These are phyloP conservation scores for Saccharum officinarum DNA, from an alignment of 176 grass and related monocot genomes.

Conservation along the genomic window DNA sequence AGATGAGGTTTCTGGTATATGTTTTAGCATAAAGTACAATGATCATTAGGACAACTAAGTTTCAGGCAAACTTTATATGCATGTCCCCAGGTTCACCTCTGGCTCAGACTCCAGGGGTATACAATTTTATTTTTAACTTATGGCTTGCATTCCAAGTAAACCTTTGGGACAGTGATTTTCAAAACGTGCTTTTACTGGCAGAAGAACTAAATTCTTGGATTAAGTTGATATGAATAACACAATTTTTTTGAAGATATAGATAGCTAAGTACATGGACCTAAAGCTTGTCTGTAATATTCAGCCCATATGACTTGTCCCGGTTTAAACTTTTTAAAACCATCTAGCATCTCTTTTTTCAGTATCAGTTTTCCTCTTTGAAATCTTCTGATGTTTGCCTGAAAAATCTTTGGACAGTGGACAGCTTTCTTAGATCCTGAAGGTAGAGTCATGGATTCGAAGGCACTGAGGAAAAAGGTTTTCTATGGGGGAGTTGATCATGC, in stretches of 20 bases:
- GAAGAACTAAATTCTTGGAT: background rate
- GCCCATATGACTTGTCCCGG: background rate
- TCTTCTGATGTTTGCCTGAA: slow-evolving; percentile 20
- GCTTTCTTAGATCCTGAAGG: slow-evolving; percentile 93
- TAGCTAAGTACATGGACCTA: background rate
- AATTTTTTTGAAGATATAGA: background rate
- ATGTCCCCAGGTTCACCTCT: background rate
- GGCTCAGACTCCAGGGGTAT: slow-evolving; percentile 10
- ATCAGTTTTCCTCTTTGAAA: slow-evolving; percentile 21
- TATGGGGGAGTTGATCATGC: slow-evolving; percentile 89
- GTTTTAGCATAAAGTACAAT: slow-evolving; percentile 21
- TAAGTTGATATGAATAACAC: background rate
- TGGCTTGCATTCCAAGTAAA: slow-evolving; percentile 1
- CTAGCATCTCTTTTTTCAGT: slow-evolving; percentile 1
- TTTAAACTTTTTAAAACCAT: slow-evolving; percentile 14
- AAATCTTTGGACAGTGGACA: slow-evolving; percentile 65
- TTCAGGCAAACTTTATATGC: background rate
- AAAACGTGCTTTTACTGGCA: slow-evolving; percentile 16
- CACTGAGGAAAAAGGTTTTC: slow-evolving; percentile 83
- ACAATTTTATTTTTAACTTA: slow-evolving; percentile 15
- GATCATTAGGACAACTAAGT: background rate
- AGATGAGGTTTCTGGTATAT: slow-evolving; percentile 10
- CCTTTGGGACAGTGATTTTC: background rate
- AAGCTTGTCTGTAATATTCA: background rate
- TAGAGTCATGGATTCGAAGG: slow-evolving; percentile 88